Evolutionary conservation across 352 stramenopile genomes (phyloP).

Genomic region (Phytophthora fragariaefolia): DNA sequence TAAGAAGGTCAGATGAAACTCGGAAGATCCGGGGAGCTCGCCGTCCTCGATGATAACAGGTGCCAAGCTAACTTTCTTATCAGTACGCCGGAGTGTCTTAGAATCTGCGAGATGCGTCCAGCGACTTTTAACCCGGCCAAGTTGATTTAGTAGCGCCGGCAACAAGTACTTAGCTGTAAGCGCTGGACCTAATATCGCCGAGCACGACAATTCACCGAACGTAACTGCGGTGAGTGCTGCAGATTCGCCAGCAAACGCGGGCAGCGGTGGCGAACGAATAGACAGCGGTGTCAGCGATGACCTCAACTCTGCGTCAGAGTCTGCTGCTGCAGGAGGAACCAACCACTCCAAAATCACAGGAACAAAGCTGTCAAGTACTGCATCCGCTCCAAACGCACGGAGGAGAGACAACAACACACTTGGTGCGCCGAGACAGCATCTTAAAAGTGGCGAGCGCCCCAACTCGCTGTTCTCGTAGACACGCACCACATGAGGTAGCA

Average conservation of each 20-base stretch:
- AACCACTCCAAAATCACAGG: constrained; percentile 78
- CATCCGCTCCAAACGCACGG: constrained; percentile 51
- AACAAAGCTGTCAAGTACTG: constrained; percentile 61
- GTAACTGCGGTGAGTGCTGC: constrained; percentile 50
- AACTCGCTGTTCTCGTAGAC: constrained; percentile 68
- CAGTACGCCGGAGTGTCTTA: constrained; percentile 43
- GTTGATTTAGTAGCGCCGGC: constrained; percentile 53
- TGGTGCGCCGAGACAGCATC: constrained; percentile 53
- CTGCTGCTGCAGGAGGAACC: constrained; percentile 28
- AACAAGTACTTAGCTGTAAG: constrained; percentile 72
- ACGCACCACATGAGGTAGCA: constrained; percentile 55
- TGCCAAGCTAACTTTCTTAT: constrained; percentile 31
- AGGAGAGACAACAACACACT: constrained; percentile 56
- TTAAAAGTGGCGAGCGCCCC: constrained; percentile 26
- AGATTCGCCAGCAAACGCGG: constrained; percentile 56
- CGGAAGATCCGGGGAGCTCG: constrained; percentile 25
- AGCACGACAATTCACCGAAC: constrained; percentile 60
- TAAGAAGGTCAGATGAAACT: constrained; percentile 75
- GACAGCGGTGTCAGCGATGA: constrained; percentile 26
- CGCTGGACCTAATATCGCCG: constrained; percentile 57
- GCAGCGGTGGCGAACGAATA: constrained; percentile 9
- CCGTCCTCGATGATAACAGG: constrained; percentile 34
- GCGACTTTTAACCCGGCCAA: constrained; percentile 59
- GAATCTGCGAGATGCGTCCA: constrained; percentile 64
- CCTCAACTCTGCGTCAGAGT: constrained; percentile 17